phyloP scores from a whole-genome alignment of 2,329 filamentous ascomycete species.

The Metarhizium robertsii region DNA sequence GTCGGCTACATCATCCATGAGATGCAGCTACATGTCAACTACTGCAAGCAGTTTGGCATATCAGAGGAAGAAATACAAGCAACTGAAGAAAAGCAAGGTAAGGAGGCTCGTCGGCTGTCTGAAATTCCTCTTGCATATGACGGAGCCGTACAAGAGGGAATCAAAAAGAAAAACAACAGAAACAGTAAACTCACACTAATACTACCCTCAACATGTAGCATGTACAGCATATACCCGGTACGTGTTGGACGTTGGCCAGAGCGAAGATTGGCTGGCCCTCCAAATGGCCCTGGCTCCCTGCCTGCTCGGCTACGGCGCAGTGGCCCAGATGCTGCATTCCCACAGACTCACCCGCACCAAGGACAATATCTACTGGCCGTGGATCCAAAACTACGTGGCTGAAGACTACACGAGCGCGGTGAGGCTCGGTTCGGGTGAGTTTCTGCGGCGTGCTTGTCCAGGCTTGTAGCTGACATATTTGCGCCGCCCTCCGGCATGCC shows the following conservation, averaged over 20 bases:
- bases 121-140: too few relatives aligned
- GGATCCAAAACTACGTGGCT: constrained; percentile 83
- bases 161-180: background rate
- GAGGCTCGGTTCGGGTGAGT: constrained; percentile 55
- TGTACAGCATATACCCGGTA: constrained; percentile 78
- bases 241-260: constrained; percentile 79
- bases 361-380: constrained; percentile 71
- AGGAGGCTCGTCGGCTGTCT: constrained; percentile 1
- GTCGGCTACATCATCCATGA: constrained; percentile 71
- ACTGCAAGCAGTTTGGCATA: constrained; percentile 75
- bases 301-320: constrained; percentile 77
- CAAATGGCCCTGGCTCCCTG: constrained; percentile 81
- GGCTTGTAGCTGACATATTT: background rate
- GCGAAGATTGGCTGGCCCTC: constrained; percentile 78
- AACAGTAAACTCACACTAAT: too few relatives aligned
- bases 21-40: constrained; percentile 70
- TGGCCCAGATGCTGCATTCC: constrained; percentile 60
- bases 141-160: too few relatives aligned
- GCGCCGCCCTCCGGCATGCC: background rate
- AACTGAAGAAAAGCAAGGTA: constrained; percentile 67
- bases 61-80: constrained; percentile 61
- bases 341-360: constrained; percentile 49
- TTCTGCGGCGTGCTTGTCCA: background rate
- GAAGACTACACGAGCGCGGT: constrained; percentile 72
- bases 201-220: constrained; percentile 29